Evolutionary conservation across 768 basidiomycete species (phyloP), one percentile per base, ranked within the genome.

Genomic region (Pleurotus tuoliensis): DNA sequence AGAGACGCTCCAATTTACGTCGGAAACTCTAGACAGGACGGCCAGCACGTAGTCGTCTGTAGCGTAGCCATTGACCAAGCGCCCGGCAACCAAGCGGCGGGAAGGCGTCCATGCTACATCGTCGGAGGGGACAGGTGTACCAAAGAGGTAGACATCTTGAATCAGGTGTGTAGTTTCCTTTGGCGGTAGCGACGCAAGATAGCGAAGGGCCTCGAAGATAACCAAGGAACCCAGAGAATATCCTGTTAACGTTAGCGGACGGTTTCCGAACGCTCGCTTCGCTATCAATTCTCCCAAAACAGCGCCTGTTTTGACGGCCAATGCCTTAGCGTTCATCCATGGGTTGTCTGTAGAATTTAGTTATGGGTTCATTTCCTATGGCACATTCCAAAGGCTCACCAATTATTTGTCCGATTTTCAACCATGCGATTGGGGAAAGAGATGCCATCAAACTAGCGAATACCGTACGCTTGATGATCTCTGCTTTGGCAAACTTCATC

Each of bases 211-310:
- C 61, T 82, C 80, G 61, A 80, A 80, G 53, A 84, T 81, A 27
- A 83, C 82, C 43, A 82, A 67, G 7, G 79, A 73, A 8, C 82
- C 82, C 37, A 84, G 70, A 9, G 81, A 83, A 62, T 82, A 83
- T 7, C 82, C 83, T n/a, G 73, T 72, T 47, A 85, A 70, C 1
- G 78, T 80, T 50, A 82, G 68, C 11, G 83, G 83, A 9, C 82
- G 75, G 57, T 71, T 77, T 24, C 82, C 82, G 56, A 84, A 78
- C 9, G 76, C 78, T 38, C 77, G 75, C 51, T 80, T 70, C 5
- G 71, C 69, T 15, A 84, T 71, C 18, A 82, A 72, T 30, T 76
- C 77, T 18, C 78, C 82, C 41, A 85, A 67, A 15, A 85, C 81
- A 11, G 71, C 75, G 12, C 82, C 83, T 16, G 82, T 72, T 62